phyloP scores from a whole-genome alignment of 305 asterid species.

The Fraxinus angustifolia region DNA sequence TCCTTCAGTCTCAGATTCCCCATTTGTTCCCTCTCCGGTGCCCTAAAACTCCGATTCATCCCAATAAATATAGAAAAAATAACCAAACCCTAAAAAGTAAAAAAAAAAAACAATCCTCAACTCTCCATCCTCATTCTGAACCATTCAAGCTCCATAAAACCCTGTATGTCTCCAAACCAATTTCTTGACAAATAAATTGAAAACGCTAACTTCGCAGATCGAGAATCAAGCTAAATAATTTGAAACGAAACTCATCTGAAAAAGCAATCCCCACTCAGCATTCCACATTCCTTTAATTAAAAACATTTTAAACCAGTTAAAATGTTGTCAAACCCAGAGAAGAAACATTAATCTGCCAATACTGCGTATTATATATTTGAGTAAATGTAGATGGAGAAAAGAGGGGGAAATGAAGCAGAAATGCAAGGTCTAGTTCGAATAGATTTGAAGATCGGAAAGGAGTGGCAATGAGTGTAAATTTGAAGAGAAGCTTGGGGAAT shows the following conservation, averaged over 20 bases:
- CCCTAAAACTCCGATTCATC: conserved; percentile 95
- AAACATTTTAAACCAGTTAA: conserved; percentile 11
- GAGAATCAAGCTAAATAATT: conserved; percentile 30
- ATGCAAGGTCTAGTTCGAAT: neutral
- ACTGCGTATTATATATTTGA: neutral
- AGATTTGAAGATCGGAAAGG: neutral
- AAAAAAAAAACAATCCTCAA: conserved; percentile 23
- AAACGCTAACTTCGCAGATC: conserved; percentile 41
- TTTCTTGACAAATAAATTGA: conserved; percentile 19
- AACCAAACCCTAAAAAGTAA: neutral
- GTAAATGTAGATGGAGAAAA: neutral
- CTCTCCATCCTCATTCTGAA: conserved; percentile 21
- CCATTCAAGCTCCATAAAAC: conserved; percentile 33
- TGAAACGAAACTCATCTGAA: conserved; percentile 39
- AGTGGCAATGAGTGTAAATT: conserved; percentile 4
- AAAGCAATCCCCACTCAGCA: conserved; percentile 26
- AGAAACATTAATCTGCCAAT: neutral
- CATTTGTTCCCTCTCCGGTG: conserved; percentile 62
- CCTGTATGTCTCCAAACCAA: conserved; percentile 24
- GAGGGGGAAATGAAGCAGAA: neutral
- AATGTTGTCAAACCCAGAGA: neutral
- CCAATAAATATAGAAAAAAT: conserved; percentile 16
- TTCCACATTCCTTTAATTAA: conserved; percentile 23
- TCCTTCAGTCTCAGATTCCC: conserved; percentile 70
- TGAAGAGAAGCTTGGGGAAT: neutral